Evolutionary conservation across 768 basidiomycete species (phyloP), one percentile per base, ranked within the genome.

Genomic region (Neoboletus magnificus): DNA sequence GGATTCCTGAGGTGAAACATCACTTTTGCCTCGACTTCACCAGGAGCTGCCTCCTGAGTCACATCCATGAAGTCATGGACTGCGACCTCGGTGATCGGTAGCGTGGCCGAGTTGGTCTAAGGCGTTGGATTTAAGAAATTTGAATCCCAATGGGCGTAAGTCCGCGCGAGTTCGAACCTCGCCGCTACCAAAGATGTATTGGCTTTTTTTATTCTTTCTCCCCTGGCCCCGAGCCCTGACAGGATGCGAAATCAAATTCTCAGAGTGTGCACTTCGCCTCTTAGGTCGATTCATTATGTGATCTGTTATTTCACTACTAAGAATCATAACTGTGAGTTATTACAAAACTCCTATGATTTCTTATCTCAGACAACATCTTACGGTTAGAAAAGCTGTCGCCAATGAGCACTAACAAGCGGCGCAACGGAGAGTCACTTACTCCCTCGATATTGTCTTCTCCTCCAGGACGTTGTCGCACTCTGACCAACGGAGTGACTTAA

Each of bases 91-190:
- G 35, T 55, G 70, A 64, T 74, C 59, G 78, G 78, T 77, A 83
- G 82, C 81, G 83, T 89, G 87, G 84, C 86, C 86, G 87, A 89
- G 87, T 86, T 76, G 87, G 86, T 87, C 85, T 87, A 89, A 88
- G 87, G 87, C 84, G 87, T 88, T 86, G 86, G 87, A 86, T 87
- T 89, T 89, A 89, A 88, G 87, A 60, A 23, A 52, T 71, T 66
- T 85, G 86, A 82, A 80, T 88, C 85, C 86, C 85, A 86, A 87
- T 87, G 86, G 85, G 83, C 79, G 84, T 37, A 79, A 82, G 79
- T 78, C 85, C 86, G 86, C 87, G 87, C 85, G 87, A 88, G 87
- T 89, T 89, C 86, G 87, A 89, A 86, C 84, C 87, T 88, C 87
- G 85, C 87, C 82, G 84, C 83, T 84, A 84, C 85, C 86, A 87